These are phyloP conservation scores for Kodamaea lidongshanica DNA, from an alignment of 805 yeast species.

Conservation along the genomic window DNA sequence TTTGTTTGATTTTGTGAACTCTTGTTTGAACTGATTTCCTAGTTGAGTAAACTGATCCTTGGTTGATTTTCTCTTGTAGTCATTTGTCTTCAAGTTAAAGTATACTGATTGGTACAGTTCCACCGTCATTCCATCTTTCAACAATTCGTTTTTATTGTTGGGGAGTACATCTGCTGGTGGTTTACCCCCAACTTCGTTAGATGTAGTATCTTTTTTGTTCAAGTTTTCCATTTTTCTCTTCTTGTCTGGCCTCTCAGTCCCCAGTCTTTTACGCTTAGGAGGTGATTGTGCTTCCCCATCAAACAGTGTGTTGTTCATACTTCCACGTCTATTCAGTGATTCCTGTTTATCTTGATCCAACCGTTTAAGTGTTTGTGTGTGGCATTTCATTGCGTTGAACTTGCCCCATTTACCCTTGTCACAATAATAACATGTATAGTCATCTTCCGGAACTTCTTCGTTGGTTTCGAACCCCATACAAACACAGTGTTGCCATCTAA, in stretches of 20 bases:
- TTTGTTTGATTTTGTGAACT: slow-evolving; percentile 11
- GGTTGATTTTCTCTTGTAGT: slow-evolving; percentile 36
- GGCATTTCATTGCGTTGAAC: slow-evolving; percentile 35
- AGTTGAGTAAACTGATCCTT: slow-evolving; percentile 18
- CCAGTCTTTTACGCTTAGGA: slow-evolving; percentile 17
- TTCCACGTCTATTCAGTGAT: slow-evolving; percentile 3
- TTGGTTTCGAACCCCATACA: slow-evolving; percentile 74
- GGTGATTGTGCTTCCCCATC: slow-evolving; percentile 2
- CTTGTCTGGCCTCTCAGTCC: slow-evolving; percentile 14
- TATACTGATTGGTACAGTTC: slow-evolving; percentile 51
- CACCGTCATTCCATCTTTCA: slow-evolving; percentile 35
- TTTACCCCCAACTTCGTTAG: slow-evolving; percentile 1
- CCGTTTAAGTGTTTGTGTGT: slow-evolving; percentile 24
- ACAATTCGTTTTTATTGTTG: slow-evolving; percentile 40
- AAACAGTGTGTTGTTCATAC: slow-evolving; percentile 2
- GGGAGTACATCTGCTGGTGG: slow-evolving; percentile 15
- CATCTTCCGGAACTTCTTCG: slow-evolving; percentile 73
- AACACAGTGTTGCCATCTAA: slow-evolving; percentile 92
- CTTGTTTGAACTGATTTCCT: slow-evolving; percentile 12
- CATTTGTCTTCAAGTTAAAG: slow-evolving; percentile 39
- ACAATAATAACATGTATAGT: slow-evolving; percentile 73
- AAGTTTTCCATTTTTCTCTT: slow-evolving; percentile 10
- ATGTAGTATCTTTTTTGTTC: slow-evolving; percentile 4
- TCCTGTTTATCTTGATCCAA: slow-evolving; percentile 24
- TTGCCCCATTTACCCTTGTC: slow-evolving; percentile 41